Evolutionary conservation across 768 basidiomycete species (phyloP).

Genomic region (Tulasnella sp.): DNA sequence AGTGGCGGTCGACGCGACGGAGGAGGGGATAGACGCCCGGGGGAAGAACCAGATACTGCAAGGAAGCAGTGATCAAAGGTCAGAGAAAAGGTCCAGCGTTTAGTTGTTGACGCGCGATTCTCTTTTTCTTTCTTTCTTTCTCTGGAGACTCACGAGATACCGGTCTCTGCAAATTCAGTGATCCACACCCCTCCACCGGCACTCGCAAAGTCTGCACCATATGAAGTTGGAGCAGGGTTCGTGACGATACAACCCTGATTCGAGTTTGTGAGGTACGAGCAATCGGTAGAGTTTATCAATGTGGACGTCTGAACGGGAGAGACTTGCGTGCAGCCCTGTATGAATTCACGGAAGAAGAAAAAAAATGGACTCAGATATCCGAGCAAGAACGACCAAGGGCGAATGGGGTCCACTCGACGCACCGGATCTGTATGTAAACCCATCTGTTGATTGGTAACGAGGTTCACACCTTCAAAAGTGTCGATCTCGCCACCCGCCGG

Average conservation of each 20-base stretch:
- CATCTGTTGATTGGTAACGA: slow-evolving; percentile 70
- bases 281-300: slow-evolving; percentile 46
- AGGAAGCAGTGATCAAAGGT: slow-evolving; percentile 68
- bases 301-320: slow-evolving; percentile 70
- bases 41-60: slow-evolving; percentile 68
- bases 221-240: neutral
- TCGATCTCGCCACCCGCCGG: slow-evolving; percentile 51
- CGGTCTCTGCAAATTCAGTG: slow-evolving; percentile 17
- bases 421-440: slow-evolving; percentile 70
- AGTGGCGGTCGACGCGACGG: neutral
- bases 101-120: slow-evolving; percentile 28
- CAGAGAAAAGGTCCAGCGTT: slow-evolving; percentile 85
- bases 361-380: no score
- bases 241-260: slow-evolving; percentile 9
- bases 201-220: slow-evolving; percentile 3
- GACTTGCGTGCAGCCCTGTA: slow-evolving; percentile 45
- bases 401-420: no score
- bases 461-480: slow-evolving; percentile 75
- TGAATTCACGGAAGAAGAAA: neutral
- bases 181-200: slow-evolving; percentile 72
- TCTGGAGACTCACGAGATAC: neutral
- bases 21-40: slow-evolving; percentile 49
- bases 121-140: neutral
- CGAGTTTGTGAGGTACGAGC: slow-evolving; percentile 6
- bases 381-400: no score